A percentile compares a stretch with the other conserved stretches of the same genome.
Conservation (phyloP, 352 stramenopile species). For the Phytophthora sp. region DNA sequence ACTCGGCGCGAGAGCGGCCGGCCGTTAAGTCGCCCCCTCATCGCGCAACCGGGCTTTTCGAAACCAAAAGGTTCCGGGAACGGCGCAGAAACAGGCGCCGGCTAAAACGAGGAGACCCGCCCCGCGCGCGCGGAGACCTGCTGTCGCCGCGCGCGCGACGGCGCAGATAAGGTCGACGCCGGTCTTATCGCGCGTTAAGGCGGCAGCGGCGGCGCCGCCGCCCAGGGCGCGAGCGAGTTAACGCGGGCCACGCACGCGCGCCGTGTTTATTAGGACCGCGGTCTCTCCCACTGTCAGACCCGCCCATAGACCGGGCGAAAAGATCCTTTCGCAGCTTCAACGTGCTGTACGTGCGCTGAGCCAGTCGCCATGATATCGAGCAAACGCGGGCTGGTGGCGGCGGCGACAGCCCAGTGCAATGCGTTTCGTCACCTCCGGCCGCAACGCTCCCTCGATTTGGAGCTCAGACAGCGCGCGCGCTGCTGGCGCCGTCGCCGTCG, state of each 20-base stretch:
- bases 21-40: constrained; percentile 2
- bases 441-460: no score
- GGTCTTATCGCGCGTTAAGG: not conserved
- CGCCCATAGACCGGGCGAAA: not conserved
- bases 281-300: not conserved
- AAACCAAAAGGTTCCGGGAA: constrained; percentile 8
- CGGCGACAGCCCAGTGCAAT: no score
- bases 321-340: constrained; percentile 1
- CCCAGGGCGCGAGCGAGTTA: not conserved
- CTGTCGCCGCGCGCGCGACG: not conserved
- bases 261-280: not conserved
- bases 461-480: no score
- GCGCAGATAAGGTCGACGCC: not conserved
- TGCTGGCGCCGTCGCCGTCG: no score
- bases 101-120: not conserved
- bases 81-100: not conserved
- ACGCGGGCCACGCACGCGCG: not conserved
- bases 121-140: not conserved
- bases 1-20: constrained; percentile 1
- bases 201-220: not conserved
- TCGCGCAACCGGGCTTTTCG: not conserved
- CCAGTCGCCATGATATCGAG: not conserved
- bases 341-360: not conserved
- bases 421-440: no score
- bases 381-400: no score